Conservation (phyloP, 2,329 filamentous ascomycete genomes). For the Microdochium paspali region DNA sequence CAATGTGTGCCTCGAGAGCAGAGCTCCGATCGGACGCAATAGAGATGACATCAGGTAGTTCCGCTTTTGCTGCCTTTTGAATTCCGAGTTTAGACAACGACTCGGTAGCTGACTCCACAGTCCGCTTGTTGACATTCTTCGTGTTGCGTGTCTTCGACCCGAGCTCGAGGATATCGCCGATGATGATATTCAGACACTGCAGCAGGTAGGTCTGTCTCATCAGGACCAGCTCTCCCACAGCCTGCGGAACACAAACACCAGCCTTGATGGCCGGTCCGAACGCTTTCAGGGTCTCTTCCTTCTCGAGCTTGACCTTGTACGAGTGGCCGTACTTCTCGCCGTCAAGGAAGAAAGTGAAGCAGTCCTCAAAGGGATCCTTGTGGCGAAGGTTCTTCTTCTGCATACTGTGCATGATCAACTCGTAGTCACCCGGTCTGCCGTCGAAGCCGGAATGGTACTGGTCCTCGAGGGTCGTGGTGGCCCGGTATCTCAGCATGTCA, state of each 20-base stretch:
- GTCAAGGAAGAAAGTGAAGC: slow-evolving; percentile 25
- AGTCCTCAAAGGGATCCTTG: slow-evolving; percentile 15
- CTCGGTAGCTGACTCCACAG: slow-evolving; percentile 14
- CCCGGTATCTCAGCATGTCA: slow-evolving; percentile 26
- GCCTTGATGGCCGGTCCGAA: slow-evolving; percentile 12
- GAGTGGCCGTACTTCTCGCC: slow-evolving; percentile 26
- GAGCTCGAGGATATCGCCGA: slow-evolving; percentile 30
- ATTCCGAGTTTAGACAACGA: slow-evolving; percentile 24
- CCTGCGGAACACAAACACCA: slow-evolving; percentile 16
- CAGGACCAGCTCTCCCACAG: slow-evolving; percentile 25
- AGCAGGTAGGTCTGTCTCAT: slow-evolving; percentile 25
- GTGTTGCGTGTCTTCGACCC: slow-evolving; percentile 19
- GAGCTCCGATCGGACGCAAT: slow-evolving; percentile 22
- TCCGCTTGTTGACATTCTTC: slow-evolving; percentile 16
- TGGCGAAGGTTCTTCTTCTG: slow-evolving; percentile 20
- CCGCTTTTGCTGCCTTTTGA: slow-evolving; percentile 14
- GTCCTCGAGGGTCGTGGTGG: slow-evolving; percentile 19
- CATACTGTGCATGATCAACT: slow-evolving; percentile 24
- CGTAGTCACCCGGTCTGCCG: slow-evolving; percentile 22
- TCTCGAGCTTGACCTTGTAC: slow-evolving; percentile 12
- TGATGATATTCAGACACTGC: slow-evolving; percentile 27
- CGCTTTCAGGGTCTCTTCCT: slow-evolving; percentile 10
- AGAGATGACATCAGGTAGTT: slow-evolving; percentile 19
- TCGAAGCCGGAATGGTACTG: slow-evolving; percentile 23
- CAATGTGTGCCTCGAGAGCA: slow-evolving; percentile 22